phyloP scores from a whole-genome alignment of 2,329 filamentous ascomycete species.

The Catunica adiposa region DNA sequence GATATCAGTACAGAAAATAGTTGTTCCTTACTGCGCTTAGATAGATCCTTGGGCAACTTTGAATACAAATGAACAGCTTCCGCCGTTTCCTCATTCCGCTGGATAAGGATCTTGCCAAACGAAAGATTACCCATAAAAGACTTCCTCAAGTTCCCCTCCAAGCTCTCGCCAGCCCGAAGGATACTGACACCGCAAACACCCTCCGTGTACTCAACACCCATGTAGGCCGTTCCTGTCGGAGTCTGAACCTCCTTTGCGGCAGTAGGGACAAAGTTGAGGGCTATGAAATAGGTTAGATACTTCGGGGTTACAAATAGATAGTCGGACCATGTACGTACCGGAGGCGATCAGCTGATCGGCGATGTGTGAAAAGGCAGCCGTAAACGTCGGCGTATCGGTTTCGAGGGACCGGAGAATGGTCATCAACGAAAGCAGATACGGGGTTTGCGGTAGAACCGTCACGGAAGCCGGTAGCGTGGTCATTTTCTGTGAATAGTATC shows the following conservation, averaged over 20 bases:
- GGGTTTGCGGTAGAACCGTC: constrained; percentile 14
- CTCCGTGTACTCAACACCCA: constrained; percentile 8
- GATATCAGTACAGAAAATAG: background rate
- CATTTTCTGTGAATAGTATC: no score
- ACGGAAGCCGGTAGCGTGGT: constrained; percentile 5
- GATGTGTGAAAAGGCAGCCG: constrained; percentile 13
- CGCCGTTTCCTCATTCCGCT: constrained; percentile 20
- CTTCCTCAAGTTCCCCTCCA: constrained; percentile 20
- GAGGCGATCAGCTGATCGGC: constrained; percentile 13
- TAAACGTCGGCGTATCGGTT: constrained; percentile 13
- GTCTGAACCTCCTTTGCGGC: constrained; percentile 11
- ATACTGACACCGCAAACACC: constrained; percentile 22
- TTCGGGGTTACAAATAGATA: no score
- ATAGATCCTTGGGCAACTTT: constrained; percentile 19
- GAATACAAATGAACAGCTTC: constrained; percentile 20
- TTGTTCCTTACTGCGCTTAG: constrained; percentile 12
- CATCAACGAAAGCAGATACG: constrained; percentile 15
- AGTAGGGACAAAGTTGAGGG: constrained; percentile 13
- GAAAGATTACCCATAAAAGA: constrained; percentile 19
- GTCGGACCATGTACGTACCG: constrained; percentile 7
- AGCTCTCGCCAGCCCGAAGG: constrained; percentile 20
- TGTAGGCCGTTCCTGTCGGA: constrained; percentile 14
- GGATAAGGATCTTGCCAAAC: constrained; percentile 22
- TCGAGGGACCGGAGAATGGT: constrained; percentile 13
- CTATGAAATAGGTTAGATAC: constrained; percentile 7